A percentile compares a stretch with the other conserved stretches of the same genome.
These are phyloP conservation scores for Trebouxia gelatinosa DNA, from an alignment of 163 green algal genomes.

Conservation along the genomic window DNA sequence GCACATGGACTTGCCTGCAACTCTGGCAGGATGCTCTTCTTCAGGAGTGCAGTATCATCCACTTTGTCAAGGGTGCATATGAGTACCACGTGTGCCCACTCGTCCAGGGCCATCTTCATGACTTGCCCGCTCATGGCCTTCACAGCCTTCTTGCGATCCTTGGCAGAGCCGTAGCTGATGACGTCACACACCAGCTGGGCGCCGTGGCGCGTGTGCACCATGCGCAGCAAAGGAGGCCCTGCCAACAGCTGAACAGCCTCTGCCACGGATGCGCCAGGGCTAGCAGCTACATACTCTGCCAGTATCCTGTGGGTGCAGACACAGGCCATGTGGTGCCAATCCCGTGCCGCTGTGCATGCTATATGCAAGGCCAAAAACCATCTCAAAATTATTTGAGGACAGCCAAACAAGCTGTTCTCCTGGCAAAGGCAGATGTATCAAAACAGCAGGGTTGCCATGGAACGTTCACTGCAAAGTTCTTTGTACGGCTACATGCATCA, in stretches of 20 bases:
- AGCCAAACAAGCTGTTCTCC: too few relatives aligned
- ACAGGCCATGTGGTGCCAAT: not conserved
- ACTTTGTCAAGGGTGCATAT: conserved; percentile 66
- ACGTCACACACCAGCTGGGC: conserved; percentile 68
- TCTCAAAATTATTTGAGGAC: not conserved
- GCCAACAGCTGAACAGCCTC: conserved; percentile 76
- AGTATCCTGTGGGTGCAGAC: conserved; percentile 60
- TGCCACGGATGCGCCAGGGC: conserved; percentile 58
- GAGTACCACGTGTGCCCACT: conserved; percentile 83
- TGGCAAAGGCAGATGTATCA: too few relatives aligned
- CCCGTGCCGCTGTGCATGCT: not conserved
- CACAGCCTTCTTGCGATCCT: conserved; percentile 52
- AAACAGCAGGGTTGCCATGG: too few relatives aligned
- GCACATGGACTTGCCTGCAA: conserved; percentile 39
- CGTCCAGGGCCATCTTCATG: conserved; percentile 68
- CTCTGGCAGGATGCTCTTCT: conserved; percentile 74
- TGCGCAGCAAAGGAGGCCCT: conserved; percentile 76
- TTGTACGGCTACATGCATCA: too few relatives aligned
- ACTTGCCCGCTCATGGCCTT: conserved; percentile 57
- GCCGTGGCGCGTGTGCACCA: conserved; percentile 89
- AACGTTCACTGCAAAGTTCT: too few relatives aligned
- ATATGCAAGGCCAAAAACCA: not conserved
- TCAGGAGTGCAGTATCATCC: conserved; percentile 84
- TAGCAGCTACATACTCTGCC: conserved; percentile 75
- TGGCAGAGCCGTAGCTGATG: conserved; percentile 72